phyloP scores from a whole-genome alignment of 176 grass and related monocot species.

The Oryza australiensis region DNA sequence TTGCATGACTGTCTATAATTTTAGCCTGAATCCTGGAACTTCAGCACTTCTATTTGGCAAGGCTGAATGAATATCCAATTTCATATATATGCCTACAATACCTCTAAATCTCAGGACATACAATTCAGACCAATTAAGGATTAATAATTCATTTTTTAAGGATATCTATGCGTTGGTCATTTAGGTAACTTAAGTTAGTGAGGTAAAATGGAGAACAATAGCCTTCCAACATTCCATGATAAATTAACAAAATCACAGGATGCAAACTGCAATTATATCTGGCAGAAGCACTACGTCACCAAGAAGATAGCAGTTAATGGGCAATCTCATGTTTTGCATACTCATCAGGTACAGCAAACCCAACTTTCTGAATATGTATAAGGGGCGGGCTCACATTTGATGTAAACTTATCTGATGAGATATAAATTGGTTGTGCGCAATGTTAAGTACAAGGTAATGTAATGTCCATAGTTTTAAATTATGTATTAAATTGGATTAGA shows the following conservation, averaged over 20 bases:
- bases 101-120: not conserved
- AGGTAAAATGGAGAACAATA: conserved; percentile 12
- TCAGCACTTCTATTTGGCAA: not conserved
- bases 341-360: not conserved
- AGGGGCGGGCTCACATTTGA: not conserved
- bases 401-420: not conserved
- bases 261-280: not conserved
- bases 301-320: not conserved
- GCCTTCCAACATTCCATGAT: not conserved
- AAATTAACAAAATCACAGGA: conserved; percentile 3
- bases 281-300: not conserved
- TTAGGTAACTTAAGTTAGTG: not conserved
- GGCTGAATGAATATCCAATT: not conserved
- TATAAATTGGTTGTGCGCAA: not conserved
- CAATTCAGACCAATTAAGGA: not conserved
- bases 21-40: not conserved
- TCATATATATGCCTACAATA: not conserved
- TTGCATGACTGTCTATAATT: not conserved
- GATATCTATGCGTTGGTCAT: not conserved
- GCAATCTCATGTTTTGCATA: not conserved
- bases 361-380: not conserved
- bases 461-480: not conserved
- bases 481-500: not conserved
- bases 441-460: not conserved
- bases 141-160: not conserved